Evolutionary conservation across 768 basidiomycete genomes (phyloP).

Genomic region (Calocera viscosa): DNA sequence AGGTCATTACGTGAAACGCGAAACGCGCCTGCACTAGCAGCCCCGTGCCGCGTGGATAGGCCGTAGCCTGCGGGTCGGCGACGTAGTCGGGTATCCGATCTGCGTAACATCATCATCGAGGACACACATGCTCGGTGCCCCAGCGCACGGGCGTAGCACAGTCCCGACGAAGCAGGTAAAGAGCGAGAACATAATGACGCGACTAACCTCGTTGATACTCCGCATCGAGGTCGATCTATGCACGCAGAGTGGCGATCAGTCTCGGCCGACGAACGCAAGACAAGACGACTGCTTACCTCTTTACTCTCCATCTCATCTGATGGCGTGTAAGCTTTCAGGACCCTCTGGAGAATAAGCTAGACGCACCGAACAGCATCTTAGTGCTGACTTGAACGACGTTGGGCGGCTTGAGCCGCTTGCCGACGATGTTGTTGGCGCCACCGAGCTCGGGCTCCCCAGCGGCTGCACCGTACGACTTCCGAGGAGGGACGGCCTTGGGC

Average conservation of each 20-base stretch:
- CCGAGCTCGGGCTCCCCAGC: background rate
- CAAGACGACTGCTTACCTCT: background rate
- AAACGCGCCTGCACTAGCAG: no score
- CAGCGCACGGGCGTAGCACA: no score
- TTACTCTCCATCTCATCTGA: background rate
- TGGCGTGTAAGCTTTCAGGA: background rate
- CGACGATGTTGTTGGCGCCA: background rate
- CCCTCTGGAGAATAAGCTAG: background rate
- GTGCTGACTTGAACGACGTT: background rate
- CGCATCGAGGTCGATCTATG: background rate
- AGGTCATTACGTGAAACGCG: no score
- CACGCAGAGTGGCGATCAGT: background rate
- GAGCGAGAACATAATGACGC: background rate
- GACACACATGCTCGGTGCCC: no score
- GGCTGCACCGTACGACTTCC: background rate
- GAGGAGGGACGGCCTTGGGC: background rate
- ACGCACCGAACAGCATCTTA: conserved; percentile 1
- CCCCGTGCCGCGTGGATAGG: no score
- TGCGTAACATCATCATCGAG: no score
- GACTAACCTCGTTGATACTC: conserved; percentile 3
- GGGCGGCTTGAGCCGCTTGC: background rate
- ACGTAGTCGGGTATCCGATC: no score
- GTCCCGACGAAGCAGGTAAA: background rate
- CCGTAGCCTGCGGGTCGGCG: no score
- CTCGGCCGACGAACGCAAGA: background rate